Evolutionary conservation across 2,329 filamentous ascomycete genomes (phyloP).

Genomic region (Zymoseptoria tritici): DNA sequence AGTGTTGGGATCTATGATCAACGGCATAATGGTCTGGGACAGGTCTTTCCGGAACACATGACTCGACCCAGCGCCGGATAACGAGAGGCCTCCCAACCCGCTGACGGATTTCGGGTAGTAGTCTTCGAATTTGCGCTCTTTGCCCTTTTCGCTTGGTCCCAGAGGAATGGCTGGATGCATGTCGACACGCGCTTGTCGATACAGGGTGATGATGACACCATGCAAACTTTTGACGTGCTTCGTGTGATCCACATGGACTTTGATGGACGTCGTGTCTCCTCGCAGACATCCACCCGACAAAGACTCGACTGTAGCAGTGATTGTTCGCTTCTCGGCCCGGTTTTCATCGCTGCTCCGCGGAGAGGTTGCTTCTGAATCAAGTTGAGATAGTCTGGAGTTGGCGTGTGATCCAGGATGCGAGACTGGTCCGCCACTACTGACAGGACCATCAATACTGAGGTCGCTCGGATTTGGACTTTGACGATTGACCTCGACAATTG

Average conservation of each 20-base stretch:
- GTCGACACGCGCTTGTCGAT: conserved; percentile 84
- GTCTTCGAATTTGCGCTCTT: conserved; percentile 68
- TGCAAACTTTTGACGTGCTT: conserved; percentile 85
- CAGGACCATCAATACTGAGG: conserved; percentile 34
- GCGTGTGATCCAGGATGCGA: conserved; percentile 32
- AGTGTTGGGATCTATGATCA: conserved; percentile 77
- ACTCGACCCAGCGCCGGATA: conserved; percentile 77
- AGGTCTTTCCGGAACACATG: conserved; percentile 95
- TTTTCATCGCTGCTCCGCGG: conserved; percentile 42
- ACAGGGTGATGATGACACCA: conserved; percentile 87
- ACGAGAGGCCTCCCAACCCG: conserved; percentile 74
- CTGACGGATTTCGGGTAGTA: conserved; percentile 82
- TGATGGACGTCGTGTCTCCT: conserved; percentile 74
- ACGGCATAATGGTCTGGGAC: conserved; percentile 76
- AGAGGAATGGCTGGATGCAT: conserved; percentile 60
- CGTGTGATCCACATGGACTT: conserved; percentile 76
- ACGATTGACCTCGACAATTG: conserved; percentile 25
- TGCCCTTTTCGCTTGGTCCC: conserved; percentile 55
- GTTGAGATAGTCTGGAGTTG: conserved; percentile 28
- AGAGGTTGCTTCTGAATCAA: conserved; percentile 35
- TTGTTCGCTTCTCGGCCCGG: conserved; percentile 57
- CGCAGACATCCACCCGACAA: conserved; percentile 75
- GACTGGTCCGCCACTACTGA: conserved; percentile 6
- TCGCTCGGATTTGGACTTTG: conserved; percentile 42
- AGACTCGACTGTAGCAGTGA: conserved; percentile 78